Evolutionary conservation across 192 early-diverging fungal genomes (phyloP).

Genomic region (Umbelopsis ramanniana): DNA sequence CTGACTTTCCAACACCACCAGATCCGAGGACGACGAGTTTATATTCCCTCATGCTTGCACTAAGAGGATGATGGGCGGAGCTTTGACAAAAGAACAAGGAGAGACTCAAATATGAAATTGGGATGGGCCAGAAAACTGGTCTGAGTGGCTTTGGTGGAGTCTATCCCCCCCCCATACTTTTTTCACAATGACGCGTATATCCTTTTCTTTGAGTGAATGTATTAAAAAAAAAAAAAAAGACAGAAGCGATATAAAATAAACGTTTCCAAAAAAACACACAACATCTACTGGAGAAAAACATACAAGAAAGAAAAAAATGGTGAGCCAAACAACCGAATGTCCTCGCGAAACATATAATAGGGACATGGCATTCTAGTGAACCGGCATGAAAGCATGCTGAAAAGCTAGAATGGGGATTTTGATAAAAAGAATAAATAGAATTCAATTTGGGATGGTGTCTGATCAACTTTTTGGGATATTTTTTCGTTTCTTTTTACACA

Average conservation of each 20-base stretch:
- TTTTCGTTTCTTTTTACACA: conserved; percentile 20
- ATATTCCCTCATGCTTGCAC: conserved; percentile 82
- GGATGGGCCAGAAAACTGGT: background rate
- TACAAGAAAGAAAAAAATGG: conserved; percentile 27
- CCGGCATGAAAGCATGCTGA: background rate
- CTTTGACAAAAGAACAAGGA: conserved; percentile 19
- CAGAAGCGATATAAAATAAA: conserved; percentile 8
- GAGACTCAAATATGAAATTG: background rate
- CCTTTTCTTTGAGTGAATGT: background rate
- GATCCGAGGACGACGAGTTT: conserved; percentile 94
- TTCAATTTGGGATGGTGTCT: too few species aligned
- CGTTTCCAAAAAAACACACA: conserved; percentile 2
- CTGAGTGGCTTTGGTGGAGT: background rate
- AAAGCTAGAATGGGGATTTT: too few species aligned
- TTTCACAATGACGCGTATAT: too few species aligned
- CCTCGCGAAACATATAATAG: conserved; percentile 16
- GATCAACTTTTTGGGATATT: background rate
- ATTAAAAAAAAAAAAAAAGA: conserved; percentile 20
- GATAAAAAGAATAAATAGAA: too few species aligned
- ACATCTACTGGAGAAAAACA: conserved; percentile 3
- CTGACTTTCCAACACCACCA: conserved; percentile 89
- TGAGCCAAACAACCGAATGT: conserved; percentile 9
- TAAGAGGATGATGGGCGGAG: conserved; percentile 6
- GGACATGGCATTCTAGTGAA: background rate
- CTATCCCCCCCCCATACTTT: too few species aligned